Evolutionary conservation across 2,329 filamentous ascomycete genomes (phyloP), one percentile per base, ranked within the genome.

Genomic region (Paecilomyces sp.): DNA sequence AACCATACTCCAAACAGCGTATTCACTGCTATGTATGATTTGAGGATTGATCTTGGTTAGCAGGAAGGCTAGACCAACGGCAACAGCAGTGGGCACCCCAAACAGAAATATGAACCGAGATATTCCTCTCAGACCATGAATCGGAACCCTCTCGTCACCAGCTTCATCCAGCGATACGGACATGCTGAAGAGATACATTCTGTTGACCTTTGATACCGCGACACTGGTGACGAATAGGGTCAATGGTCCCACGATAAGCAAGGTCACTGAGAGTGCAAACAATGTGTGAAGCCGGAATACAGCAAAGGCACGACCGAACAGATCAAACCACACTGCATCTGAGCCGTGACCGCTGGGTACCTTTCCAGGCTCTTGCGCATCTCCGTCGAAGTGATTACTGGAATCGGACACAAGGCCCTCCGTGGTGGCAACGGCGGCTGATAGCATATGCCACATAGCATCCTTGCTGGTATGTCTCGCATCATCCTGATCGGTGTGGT

Each of bases 391-490:
- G 2, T 79, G 81, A 54, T 83, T 78, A 60, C 85, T 87, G 0
- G 83, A 85, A 65, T 91, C 85, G 13, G 85, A 83, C 0, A 91
- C 88, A 52, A 97, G 80, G 1, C 81, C 81, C 67, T 88, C 81
- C 24, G 90, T 85, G 0, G 92, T 94, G 6, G 87, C 84, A 25
- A 97, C 77, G 5, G 92, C 86, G 13, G 88, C 88, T 41, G 91
- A 95, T 41, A 99, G 81, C 94, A 99, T 97, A 73, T 97, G 92
- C 92, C 92, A 97, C 22, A 97, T 75, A 2, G 85, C 86, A 56
- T 83, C 79, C 60, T 73, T 70, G 59, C 74, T 81, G 1, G 92
- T 89, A 74, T 97, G 91, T 47, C 85, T 85, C 2, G 87, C 81
- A 70, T 96, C 91, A 71, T 99, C 94, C 69, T 96, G 86, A 62